phyloP scores from a whole-genome alignment of 345 rosid species.

The Eucalyptus regnans region DNA sequence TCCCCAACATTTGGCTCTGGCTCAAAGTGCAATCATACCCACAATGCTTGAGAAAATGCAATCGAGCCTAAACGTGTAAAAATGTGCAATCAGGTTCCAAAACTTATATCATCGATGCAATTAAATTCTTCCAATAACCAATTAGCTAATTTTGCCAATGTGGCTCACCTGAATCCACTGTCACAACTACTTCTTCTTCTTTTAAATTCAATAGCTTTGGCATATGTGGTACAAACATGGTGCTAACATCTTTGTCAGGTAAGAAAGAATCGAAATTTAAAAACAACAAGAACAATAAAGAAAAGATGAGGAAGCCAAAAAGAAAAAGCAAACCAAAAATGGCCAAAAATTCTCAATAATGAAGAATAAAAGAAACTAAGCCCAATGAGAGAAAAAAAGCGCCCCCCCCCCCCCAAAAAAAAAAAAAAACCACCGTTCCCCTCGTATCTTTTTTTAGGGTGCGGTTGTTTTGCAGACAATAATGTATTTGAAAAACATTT shows the following conservation, averaged over 20 bases:
- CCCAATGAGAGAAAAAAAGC: background rate
- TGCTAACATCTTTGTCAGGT: background rate
- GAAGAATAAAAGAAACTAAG: background rate
- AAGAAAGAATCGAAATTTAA: background rate
- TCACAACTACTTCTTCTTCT: no score
- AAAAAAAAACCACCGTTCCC: no score
- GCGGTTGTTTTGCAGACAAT: no score
- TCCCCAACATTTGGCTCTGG: background rate
- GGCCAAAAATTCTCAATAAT: background rate
- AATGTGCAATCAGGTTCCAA: background rate
- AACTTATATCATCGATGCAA: no score
- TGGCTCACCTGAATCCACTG: rapidly evolving
- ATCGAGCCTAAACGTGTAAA: background rate
- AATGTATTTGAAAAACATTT: no score
- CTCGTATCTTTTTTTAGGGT: no score
- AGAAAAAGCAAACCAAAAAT: background rate
- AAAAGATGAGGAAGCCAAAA: background rate
- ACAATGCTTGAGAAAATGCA: background rate
- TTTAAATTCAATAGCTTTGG: background rate
- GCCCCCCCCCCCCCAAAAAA: no score
- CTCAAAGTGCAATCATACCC: background rate
- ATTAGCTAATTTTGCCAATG: background rate
- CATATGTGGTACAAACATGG: background rate
- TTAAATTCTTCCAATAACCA: background rate
- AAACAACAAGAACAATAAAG: background rate